Evolutionary conservation across 2,329 filamentous ascomycete genomes (phyloP).

Genomic region (Parastagonospora nodorum): DNA sequence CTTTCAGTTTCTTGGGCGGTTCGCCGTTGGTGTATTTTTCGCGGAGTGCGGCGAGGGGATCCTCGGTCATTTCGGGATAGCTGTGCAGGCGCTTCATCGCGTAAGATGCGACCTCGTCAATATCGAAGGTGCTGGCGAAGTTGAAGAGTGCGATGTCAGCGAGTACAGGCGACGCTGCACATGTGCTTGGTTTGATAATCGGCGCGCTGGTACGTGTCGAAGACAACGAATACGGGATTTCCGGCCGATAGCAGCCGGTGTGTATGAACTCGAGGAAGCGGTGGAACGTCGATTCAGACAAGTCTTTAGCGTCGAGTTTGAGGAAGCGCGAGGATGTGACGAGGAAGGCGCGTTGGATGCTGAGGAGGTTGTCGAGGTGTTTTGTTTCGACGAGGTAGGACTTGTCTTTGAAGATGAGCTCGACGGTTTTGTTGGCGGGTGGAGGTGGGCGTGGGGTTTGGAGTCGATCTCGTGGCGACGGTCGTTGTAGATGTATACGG

Average conservation of each 20-base stretch:
- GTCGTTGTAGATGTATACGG: slow-evolving; percentile 39
- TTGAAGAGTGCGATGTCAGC: slow-evolving; percentile 38
- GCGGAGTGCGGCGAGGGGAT: slow-evolving; percentile 43
- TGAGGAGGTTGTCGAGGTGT: slow-evolving; percentile 34
- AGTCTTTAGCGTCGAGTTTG: slow-evolving; percentile 31
- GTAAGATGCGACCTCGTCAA: slow-evolving; percentile 43
- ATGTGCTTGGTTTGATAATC: slow-evolving; percentile 22
- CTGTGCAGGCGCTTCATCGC: slow-evolving; percentile 42
- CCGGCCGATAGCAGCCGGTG: slow-evolving; percentile 29
- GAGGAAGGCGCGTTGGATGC: slow-evolving; percentile 37
- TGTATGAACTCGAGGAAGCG: slow-evolving; percentile 42
- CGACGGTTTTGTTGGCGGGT: slow-evolving; percentile 41
- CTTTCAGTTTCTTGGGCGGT: slow-evolving; percentile 25
- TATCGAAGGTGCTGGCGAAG: slow-evolving; percentile 40
- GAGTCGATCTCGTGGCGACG: slow-evolving; percentile 32
- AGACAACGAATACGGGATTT: neutral
- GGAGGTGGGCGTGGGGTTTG: slow-evolving; percentile 31
- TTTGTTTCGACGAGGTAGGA: slow-evolving; percentile 32
- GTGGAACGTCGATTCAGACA: slow-evolving; percentile 33
- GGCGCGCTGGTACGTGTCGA: slow-evolving; percentile 23
- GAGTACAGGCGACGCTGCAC: slow-evolving; percentile 6
- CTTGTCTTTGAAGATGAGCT: slow-evolving; percentile 45
- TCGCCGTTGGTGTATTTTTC: slow-evolving; percentile 40
- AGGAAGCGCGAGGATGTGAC: slow-evolving; percentile 33
- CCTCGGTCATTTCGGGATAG: slow-evolving; percentile 37